Conservation (phyloP, 805 yeast genomes). For the Jamesozyma rosinii region DNA sequence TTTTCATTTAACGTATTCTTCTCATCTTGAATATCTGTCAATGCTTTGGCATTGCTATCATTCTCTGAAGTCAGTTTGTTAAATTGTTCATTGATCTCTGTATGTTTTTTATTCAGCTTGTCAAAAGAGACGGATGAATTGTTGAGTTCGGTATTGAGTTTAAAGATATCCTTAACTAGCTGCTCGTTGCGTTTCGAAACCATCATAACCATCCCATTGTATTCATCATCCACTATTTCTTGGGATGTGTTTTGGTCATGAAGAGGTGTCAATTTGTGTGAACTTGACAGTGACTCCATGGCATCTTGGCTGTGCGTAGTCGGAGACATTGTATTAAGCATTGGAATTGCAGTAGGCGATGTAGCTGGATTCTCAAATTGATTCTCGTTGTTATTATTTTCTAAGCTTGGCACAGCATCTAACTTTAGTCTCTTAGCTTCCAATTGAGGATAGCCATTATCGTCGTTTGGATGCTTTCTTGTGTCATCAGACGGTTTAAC, state of each 20-base stretch:
- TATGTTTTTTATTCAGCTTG: constrained; percentile 7
- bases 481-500: constrained; percentile 1
- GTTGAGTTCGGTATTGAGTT: constrained; percentile 15
- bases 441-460: background rate
- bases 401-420: constrained; percentile 14
- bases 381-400: constrained; percentile 4
- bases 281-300: constrained; percentile 2
- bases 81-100: constrained; percentile 4
- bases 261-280: constrained; percentile 20
- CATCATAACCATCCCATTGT: constrained; percentile 7
- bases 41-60: constrained; percentile 2
- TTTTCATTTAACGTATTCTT: constrained; percentile 8
- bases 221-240: background rate
- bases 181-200: constrained; percentile 18
- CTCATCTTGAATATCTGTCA: constrained; percentile 6
- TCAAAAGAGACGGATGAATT: constrained; percentile 12
- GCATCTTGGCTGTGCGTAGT: background rate
- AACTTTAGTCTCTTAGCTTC: constrained; percentile 14
- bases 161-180: constrained; percentile 14
- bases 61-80: constrained; percentile 9
- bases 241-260: constrained; percentile 2
- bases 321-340: constrained; percentile 13
- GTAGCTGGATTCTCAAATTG: background rate
- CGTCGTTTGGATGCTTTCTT: background rate
- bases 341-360: constrained; percentile 25